These are phyloP conservation scores for Corchorus olitorius DNA, from an alignment of 345 rosid genomes.

Conservation along the genomic window DNA sequence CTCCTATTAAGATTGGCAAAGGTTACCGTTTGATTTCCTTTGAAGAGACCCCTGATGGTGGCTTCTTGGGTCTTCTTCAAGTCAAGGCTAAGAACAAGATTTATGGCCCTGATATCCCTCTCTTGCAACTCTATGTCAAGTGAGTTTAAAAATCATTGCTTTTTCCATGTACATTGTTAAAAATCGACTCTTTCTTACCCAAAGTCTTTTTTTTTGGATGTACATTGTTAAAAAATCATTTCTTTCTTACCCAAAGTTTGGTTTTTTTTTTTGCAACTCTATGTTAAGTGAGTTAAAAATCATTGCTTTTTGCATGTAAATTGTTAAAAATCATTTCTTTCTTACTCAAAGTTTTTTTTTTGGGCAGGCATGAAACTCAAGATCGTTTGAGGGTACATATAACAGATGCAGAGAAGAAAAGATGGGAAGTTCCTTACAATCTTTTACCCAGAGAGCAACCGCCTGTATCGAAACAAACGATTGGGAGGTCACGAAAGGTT, in stretches of 20 bases:
- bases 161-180: neutral
- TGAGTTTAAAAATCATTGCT: constrained; percentile 28
- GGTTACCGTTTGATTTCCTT: constrained; percentile 88
- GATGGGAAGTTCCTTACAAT: constrained; percentile 97
- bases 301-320: neutral
- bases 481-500: constrained; percentile 53
- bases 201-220: constrained; percentile 9
- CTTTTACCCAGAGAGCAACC: constrained; percentile 79
- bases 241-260: constrained; percentile 18
- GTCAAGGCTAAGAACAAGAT: constrained; percentile 69
- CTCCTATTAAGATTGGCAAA: constrained; percentile 58
- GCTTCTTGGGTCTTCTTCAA: constrained; percentile 75
- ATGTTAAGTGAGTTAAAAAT: constrained; percentile 61
- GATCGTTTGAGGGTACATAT: constrained; percentile 80
- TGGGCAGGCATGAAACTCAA: constrained; percentile 72
- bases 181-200: constrained; percentile 7
- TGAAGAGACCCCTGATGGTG: constrained; percentile 76
- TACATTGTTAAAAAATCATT: neutral
- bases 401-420: constrained; percentile 79
- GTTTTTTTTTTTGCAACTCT: constrained; percentile 59
- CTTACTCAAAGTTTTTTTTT: constrained; percentile 14
- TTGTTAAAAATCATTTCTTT: constrained; percentile 1
- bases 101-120: constrained; percentile 86
- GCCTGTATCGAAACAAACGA: constrained; percentile 48
- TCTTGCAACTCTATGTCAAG: constrained; percentile 82